Conservation (phyloP, 2,329 filamentous ascomycete genomes). For the Coniella vitis region DNA sequence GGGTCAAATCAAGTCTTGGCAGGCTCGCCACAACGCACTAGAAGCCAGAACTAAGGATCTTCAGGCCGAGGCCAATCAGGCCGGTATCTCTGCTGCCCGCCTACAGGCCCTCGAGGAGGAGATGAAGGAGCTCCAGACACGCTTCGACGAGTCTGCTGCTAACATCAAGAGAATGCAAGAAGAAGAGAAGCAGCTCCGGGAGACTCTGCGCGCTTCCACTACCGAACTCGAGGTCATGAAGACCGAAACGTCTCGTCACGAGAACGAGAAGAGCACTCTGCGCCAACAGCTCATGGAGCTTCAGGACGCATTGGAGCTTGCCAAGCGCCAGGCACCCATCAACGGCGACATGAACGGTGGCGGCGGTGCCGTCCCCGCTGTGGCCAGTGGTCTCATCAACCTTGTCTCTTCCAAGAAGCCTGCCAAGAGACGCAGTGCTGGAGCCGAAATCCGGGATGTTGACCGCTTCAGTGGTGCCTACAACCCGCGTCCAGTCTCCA, state of each 20-base stretch:
- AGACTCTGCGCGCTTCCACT: constrained; percentile 72
- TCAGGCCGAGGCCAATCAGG: constrained; percentile 94
- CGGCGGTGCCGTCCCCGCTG: constrained; percentile 37
- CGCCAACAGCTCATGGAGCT: constrained; percentile 84
- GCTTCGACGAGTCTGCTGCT: constrained; percentile 80
- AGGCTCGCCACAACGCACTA: constrained; percentile 81
- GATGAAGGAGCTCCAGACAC: constrained; percentile 83
- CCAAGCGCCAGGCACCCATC: constrained; percentile 68
- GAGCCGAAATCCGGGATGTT: constrained; percentile 73
- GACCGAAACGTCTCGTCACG: constrained; percentile 66
- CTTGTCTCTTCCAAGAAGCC: constrained; percentile 92
- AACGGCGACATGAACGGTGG: constrained; percentile 66
- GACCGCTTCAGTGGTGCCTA: constrained; percentile 90
- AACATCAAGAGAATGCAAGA: constrained; percentile 94
- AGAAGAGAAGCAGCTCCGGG: constrained; percentile 79
- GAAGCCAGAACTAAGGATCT: constrained; percentile 89
- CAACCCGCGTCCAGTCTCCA: constrained; percentile 91
- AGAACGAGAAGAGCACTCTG: constrained; percentile 78
- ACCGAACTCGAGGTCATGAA: constrained; percentile 75
- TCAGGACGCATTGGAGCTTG: constrained; percentile 85
- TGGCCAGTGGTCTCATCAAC: constrained; percentile 80
- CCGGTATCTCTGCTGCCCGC: constrained; percentile 87
- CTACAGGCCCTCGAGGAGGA: constrained; percentile 90
- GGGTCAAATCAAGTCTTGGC: constrained; percentile 91
- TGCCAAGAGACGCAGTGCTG: constrained; percentile 83